Evolutionary conservation across 306 rosid species (phyloP), one percentile per base, ranked within the genome.

Genomic region (Fagus sylvatica): DNA sequence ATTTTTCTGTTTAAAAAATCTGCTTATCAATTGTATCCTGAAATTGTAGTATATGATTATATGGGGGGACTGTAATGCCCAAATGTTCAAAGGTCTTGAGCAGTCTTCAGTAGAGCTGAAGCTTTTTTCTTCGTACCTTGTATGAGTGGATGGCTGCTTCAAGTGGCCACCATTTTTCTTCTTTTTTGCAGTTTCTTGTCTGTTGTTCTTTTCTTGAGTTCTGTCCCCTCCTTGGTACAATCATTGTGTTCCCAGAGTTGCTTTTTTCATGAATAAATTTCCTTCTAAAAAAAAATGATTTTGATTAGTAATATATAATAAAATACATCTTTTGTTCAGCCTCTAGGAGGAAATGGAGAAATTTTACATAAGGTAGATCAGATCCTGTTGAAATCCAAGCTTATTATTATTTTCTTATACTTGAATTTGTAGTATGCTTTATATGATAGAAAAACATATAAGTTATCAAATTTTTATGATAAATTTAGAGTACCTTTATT

Each of bases 401-500:
- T 57, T 57, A 13, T 33, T 62, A 12, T 39, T 61, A 30, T 32
- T 12, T 32, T 61, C 32, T 36, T 11, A 61, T 60, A 12, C 13
- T 30, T 30, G 34, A 32, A 28, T 22, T 22, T 5, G 49, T 37
- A 39, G 48, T 36, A 6, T 39, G 39, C 39, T 30, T 61, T 17
- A 37, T 37, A 17, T n/a, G 4, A 17, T 65, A 39, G 48, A 39
- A 9, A 65, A 37, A 17, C 37, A 34, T 17, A 37, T 39, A 1
- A 15, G 36, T 11, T 65, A 46, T 46, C 51, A 46, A 46, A 46
- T 46, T 8, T 46, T 46, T 46, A 46, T 46, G 51, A 46, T 46
- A 0, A 41, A 65, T 12, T 12, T 37, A 36, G 19, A 39, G 49
- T 75, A 57, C 39, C 61, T 60, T 79, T 76, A 65, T 39, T 76